Conservation (phyloP, 2,329 filamentous ascomycete species). For the Thermomyces lanuginosus region DNA sequence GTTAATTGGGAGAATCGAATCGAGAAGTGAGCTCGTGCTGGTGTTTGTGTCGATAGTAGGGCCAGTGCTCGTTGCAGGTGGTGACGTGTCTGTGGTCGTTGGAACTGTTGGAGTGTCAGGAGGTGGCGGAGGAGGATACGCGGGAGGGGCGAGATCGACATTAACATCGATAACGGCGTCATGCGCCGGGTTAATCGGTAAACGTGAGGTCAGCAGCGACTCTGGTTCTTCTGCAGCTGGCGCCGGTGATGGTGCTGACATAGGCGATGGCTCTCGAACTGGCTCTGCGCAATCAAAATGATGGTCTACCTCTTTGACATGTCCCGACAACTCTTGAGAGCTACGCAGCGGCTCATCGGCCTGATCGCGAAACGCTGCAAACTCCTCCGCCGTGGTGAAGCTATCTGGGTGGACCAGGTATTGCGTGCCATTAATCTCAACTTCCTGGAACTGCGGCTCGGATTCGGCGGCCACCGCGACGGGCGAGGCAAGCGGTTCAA, state of each 20-base stretch:
- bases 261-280: constrained; percentile 7
- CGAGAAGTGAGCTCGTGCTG: constrained; percentile 12
- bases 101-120: constrained; percentile 1
- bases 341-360: constrained; percentile 2
- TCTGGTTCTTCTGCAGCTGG: background rate
- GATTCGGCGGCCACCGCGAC: too few relatives aligned
- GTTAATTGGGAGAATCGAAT: constrained; percentile 19
- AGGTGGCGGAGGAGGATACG: constrained; percentile 6
- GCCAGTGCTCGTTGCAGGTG: constrained; percentile 10
- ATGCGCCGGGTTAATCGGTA: constrained; percentile 8
- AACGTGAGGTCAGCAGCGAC: constrained; percentile 3
- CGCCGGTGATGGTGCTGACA: constrained; percentile 7
- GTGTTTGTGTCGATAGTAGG: constrained; percentile 2
- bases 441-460: constrained; percentile 6
- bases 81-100: constrained; percentile 8
- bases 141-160: constrained; percentile 7
- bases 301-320: constrained; percentile 2
- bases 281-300: background rate
- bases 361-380: constrained; percentile 4
- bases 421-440: constrained; percentile 5
- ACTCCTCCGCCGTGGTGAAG: constrained; percentile 4
- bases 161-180: background rate
- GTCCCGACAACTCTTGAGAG: constrained; percentile 4
- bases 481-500: constrained; percentile 4
- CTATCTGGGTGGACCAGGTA: constrained; percentile 6